phyloP scores from a whole-genome alignment of 1,284 basidiomycete species.

The Papiliotrema fonsecae region DNA sequence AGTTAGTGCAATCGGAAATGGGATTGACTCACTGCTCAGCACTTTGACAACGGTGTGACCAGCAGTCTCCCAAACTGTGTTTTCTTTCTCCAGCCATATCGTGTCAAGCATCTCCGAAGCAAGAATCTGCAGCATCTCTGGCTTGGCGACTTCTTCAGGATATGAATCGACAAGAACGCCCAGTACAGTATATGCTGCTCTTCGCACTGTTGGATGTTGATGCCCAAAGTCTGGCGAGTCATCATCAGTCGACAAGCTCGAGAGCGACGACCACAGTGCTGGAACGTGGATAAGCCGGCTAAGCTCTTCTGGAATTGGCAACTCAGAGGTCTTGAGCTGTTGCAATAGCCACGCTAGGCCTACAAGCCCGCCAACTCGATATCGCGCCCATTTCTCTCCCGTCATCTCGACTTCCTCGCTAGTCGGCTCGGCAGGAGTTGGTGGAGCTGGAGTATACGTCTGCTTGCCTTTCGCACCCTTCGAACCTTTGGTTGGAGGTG shows the following conservation, averaged over 20 bases:
- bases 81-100: constrained; percentile 71
- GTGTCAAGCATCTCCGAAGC: constrained; percentile 62
- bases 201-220: constrained; percentile 37
- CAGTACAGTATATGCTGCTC: constrained; percentile 39
- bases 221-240: constrained; percentile 10
- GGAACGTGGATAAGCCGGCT: constrained; percentile 28
- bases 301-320: constrained; percentile 20
- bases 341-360: constrained; percentile 56
- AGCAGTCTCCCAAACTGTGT: constrained; percentile 61
- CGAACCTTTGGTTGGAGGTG: constrained; percentile 11
- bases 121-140: constrained; percentile 47
- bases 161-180: constrained; percentile 24
- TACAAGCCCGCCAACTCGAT: constrained; percentile 68
- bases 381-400: constrained; percentile 62
- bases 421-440: constrained; percentile 13
- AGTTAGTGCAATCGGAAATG: neutral
- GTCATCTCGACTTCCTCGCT: constrained; percentile 45
- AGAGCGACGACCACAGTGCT: constrained; percentile 36
- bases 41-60: constrained; percentile 67
- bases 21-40: constrained; percentile 57
- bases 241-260: constrained; percentile 7
- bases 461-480: constrained; percentile 21
- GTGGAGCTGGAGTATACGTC: constrained; percentile 7
- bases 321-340: constrained; percentile 22
- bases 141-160: constrained; percentile 22